Base-by-base conservation (phyloP, 306 rosid genomes). In the Datisca glomerata region DNA sequence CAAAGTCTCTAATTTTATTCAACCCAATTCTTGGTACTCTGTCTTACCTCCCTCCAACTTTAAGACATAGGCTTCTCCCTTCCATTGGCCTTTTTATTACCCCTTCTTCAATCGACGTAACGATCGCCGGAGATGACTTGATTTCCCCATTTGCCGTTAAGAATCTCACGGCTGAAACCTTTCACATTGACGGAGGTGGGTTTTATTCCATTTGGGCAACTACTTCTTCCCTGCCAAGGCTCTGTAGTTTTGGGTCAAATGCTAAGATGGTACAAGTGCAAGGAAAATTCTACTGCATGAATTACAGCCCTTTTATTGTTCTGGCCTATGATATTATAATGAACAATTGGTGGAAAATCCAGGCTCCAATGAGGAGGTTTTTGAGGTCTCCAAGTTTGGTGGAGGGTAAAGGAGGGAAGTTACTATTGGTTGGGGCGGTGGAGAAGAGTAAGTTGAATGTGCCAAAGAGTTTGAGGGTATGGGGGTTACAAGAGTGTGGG, bases 131-230 rank as follows among this genome's bases (percentile, higher is more conserved):
- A 0, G 98, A 91, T 39, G 98, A 91, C 65, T 61, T 91, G 80
- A 91, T 84, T 14, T 84, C 98, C 6, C 98, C 95, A 0, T 84
- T 72, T 32, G 98, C 96, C 1, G 98, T 91, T 0, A 91, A 84
- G 43, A 91, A 80, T 57, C 36, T 91, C 3, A 80, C 86, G 0
- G 80, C 96, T 1, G 96, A 91, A 44, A 78, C 68, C 61, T 84
- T 91, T 27, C 96, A 91, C 33, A 71, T 91, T 1, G 98, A 91
- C 35, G 76, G 63, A 8, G 65, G 92, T 8, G 98, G 98, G 21
- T 78, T 72, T 47, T 91, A 71, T 29, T 91, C 96, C 17, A 32
- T 84, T 2, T 91, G 98, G 98, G 93, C 81, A 0, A 78, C 81
- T 0, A 68, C 61, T 7, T 80, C 97, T 3, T 36, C 80, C 2